phyloP scores from a whole-genome alignment of 805 yeast species.

The Myxozyma mucilagina region DNA sequence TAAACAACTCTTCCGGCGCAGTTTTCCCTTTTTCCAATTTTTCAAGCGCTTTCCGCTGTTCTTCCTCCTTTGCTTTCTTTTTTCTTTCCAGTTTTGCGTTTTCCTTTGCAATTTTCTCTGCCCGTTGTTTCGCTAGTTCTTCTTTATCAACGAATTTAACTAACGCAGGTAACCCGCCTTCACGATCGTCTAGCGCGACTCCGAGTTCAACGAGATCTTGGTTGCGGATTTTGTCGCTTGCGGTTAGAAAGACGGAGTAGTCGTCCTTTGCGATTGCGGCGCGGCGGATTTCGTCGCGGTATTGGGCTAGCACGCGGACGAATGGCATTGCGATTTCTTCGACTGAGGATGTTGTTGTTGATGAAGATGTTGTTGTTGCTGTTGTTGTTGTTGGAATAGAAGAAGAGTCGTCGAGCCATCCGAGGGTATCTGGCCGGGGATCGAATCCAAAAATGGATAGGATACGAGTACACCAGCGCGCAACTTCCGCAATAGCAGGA shows the following conservation, averaged over 20 bases:
- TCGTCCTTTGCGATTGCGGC: constrained; percentile 65
- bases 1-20: constrained; percentile 73
- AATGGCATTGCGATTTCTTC: constrained; percentile 82
- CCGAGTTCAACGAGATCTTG: constrained; percentile 71
- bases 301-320: constrained; percentile 70
- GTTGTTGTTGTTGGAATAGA: constrained; percentile 39
- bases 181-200: constrained; percentile 86
- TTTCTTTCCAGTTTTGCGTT: constrained; percentile 60
- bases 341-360: constrained; percentile 2
- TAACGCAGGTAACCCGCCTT: constrained; percentile 61
- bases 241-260: constrained; percentile 56
- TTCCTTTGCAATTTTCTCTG: constrained; percentile 56
- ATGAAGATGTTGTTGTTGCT: constrained; percentile 40
- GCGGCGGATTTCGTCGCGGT: constrained; percentile 79
- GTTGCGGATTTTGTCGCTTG: constrained; percentile 74
- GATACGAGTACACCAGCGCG: constrained; percentile 69
- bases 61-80: constrained; percentile 40
- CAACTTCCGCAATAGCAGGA: constrained; percentile 52
- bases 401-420: constrained; percentile 55
- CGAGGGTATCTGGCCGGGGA: constrained; percentile 52
- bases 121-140: constrained; percentile 59
- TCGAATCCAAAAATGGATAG: constrained; percentile 71
- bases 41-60: constrained; percentile 56
- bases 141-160: constrained; percentile 80
- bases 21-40: constrained; percentile 71